phyloP scores from a whole-genome alignment of 768 basidiomycete species.

The Rhizopogon vinicolor region DNA sequence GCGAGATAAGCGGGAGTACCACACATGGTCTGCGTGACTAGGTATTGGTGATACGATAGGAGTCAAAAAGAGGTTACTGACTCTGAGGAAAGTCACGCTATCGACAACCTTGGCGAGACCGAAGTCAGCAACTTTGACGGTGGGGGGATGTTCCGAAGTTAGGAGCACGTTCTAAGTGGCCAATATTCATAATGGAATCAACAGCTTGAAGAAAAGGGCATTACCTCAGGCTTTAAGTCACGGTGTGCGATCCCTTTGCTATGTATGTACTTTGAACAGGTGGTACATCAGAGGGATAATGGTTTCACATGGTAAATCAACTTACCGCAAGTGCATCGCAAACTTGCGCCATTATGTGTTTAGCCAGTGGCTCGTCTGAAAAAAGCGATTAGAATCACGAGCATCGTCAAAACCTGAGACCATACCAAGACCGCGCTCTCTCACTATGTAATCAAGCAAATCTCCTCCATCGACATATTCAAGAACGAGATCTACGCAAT shows the following conservation, averaged over 20 bases:
- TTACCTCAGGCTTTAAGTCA: slow-evolving; percentile 86
- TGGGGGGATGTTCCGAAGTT: slow-evolving; percentile 63
- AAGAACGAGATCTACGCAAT: slow-evolving; percentile 63
- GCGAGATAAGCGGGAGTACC: slow-evolving; percentile 95
- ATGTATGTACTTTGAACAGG: slow-evolving; percentile 53
- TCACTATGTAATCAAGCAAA: slow-evolving; percentile 75
- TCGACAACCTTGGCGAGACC: slow-evolving; percentile 93
- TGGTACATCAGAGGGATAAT: slow-evolving; percentile 3
- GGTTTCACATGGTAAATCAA: background rate
- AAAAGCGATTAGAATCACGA: background rate
- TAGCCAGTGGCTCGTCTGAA: slow-evolving; percentile 48
- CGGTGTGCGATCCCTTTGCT: slow-evolving; percentile 81
- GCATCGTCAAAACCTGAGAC: slow-evolving; percentile 2
- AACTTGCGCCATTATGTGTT: slow-evolving; percentile 76
- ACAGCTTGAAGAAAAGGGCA: background rate
- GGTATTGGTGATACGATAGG: background rate
- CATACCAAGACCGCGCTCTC: slow-evolving; percentile 57
- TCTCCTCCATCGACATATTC: slow-evolving; percentile 89
- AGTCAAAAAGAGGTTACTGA: slow-evolving; percentile 28
- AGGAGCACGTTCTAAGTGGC: slow-evolving; percentile 69
- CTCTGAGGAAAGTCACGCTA: slow-evolving; percentile 69
- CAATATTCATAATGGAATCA: background rate
- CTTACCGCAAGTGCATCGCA: slow-evolving; percentile 74
- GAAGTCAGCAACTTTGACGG: slow-evolving; percentile 92
- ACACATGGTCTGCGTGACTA: slow-evolving; percentile 72